Evolutionary conservation across 768 basidiomycete genomes (phyloP), one percentile per base, ranked within the genome.

Genomic region (Collybiopsis luxurians): DNA sequence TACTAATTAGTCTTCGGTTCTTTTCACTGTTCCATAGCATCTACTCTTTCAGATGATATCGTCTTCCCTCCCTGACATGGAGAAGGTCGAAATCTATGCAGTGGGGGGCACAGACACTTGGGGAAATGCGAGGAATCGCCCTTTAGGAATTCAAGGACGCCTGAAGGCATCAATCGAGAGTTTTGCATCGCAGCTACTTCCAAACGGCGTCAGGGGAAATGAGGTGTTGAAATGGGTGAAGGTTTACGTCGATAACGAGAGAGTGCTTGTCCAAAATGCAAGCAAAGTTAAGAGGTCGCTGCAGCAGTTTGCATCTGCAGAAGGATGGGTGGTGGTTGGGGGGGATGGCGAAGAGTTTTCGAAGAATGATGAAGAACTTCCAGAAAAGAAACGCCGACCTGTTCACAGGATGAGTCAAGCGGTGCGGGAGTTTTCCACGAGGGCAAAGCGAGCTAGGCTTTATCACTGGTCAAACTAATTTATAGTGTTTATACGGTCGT

Each of bases 151-250:
- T 11, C 51, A 38, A 30, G 24, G 40, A 27, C 38, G 51, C 24
- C 11, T 53, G 26, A 34, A 28, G 23, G 40, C 36, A 38, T 53
- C 51, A 15, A 17, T 53, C 23, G 13, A 42, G 27, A 53, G 40
- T 15, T 49, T 34, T 13, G n/a, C 12, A 9, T 17, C 31, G 21
- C n/a, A 19, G 28, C 12, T 5, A 13, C n/a, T 15, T 28, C 19
- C 24, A 9, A 19, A 4, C 21, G 2, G 27, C 13, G 31, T 23
- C 10, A 19, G n/a, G 21, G n/a, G 17, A n/a, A 30, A 19, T 10
- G 51, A 43, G n/a, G 51, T 53, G 12, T 38, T 36, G 6, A 53
- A 26, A 15, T 53, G 51, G 51, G 51, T 53, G 11, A 53, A n/a
- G 19, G 26, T 53, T n/a, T 53, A 53, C 19, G 24, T 53, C 40